phyloP scores from a whole-genome alignment of 1,284 basidiomycete genomes.

The Leucoagaricus sp. region DNA sequence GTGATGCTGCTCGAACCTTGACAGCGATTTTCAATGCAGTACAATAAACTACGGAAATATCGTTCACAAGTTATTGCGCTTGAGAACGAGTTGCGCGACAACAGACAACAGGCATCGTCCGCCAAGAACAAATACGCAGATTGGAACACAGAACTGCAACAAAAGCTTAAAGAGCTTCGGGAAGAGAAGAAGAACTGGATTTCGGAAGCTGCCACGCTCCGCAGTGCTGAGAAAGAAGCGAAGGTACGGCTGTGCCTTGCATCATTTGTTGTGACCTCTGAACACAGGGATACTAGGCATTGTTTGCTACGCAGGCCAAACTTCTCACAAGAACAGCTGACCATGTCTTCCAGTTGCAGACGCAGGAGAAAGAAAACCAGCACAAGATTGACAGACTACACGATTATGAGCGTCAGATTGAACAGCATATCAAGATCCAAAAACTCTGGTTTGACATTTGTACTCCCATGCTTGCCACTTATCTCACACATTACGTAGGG shows the following conservation, averaged over 20 bases:
- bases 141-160: conserved; percentile 71
- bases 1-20: neutral
- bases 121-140: conserved; percentile 70
- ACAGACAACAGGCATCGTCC: conserved; percentile 62
- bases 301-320: conserved; percentile 66
- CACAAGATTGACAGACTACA: conserved; percentile 72
- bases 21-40: conserved; percentile 40
- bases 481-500: conserved; percentile 45
- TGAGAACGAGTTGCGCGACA: conserved; percentile 62
- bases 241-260: conserved; percentile 40
- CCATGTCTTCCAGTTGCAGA: conserved; percentile 62
- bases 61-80: conserved; percentile 61
- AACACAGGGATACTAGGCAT: conserved; percentile 44
- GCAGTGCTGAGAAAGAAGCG: conserved; percentile 64
- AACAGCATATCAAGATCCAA: conserved; percentile 70
- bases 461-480: no score
- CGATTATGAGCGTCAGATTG: conserved; percentile 75
- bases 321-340: conserved; percentile 62
- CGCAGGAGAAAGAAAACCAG: conserved; percentile 66
- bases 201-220: conserved; percentile 58
- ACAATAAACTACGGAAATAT: conserved; percentile 76
- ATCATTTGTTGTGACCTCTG: neutral
- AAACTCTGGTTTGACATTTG: conserved; percentile 59
- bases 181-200: conserved; percentile 71
- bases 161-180: conserved; percentile 63